phyloP scores from a whole-genome alignment of 1,284 basidiomycete genomes.

The Irpex sp. region DNA sequence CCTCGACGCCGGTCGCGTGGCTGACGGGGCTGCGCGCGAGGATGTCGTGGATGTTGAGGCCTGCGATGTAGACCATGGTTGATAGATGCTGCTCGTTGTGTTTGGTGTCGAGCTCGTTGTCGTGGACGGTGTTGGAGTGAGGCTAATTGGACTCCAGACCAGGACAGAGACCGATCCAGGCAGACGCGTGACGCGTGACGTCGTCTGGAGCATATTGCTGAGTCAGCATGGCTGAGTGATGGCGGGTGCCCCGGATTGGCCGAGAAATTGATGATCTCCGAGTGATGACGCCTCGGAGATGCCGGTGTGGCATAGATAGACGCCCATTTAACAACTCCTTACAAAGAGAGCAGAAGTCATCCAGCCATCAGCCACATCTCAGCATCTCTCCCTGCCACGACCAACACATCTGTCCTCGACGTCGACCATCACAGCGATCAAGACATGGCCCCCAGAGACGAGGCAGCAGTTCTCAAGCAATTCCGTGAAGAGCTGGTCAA shows the following conservation, averaged over 20 bases:
- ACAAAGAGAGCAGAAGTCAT: not conserved
- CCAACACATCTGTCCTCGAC: not conserved
- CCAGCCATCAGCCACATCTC: not conserved
- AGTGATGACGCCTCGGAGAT: not conserved
- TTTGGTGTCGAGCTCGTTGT: not conserved
- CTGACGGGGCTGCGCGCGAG: slow-evolving; percentile 8
- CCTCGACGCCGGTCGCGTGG: slow-evolving; percentile 12
- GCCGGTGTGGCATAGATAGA: not conserved
- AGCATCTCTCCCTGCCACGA: not conserved
- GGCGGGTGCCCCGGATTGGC: not conserved
- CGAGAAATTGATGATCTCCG: not conserved
- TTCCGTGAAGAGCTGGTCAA: slow-evolving; percentile 49
- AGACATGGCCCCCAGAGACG: slow-evolving; percentile 9
- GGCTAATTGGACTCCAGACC: not conserved
- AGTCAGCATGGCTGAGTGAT: not conserved
- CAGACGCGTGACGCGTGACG: not conserved
- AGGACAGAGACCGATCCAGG: not conserved
- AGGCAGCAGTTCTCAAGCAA: slow-evolving; percentile 19
- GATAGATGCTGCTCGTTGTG: not conserved
- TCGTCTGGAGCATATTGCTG: not conserved
- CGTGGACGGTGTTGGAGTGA: not conserved
- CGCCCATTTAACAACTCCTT: not conserved
- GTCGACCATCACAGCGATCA: not conserved
- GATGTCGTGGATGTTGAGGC: slow-evolving; percentile 9
- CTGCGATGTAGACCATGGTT: slow-evolving; percentile 13